Evolutionary conservation across 129 eudicot species (phyloP).

Genomic region (carrot (Daucus carota)): DH1_v3.0 NC_030386.2:27684001-27684500

Average conservation of each 20-base stretch:
- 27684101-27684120: not conserved
- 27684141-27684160: not conserved
- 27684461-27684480: constrained; percentile 16
- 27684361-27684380: not conserved
- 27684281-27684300: not conserved
- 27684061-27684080: too few relatives aligned
- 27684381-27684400: not conserved
- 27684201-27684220: not conserved
- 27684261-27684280: not conserved
- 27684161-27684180: not conserved
- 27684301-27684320: not conserved
- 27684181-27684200: not conserved
- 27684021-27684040: not conserved
- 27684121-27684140: not conserved
- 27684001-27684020: not conserved
- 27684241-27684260: not conserved
- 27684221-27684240: not conserved
- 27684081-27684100: not conserved
- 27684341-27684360: not conserved
- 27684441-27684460: not conserved
- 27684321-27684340: not conserved
- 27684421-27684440: not conserved
- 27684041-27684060: not conserved
- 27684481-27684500: constrained; percentile 45
- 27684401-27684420: not conserved